Evolutionary conservation across 2,329 filamentous ascomycete genomes (phyloP).

Genomic region (Curvularia hawaiiensis): DNA sequence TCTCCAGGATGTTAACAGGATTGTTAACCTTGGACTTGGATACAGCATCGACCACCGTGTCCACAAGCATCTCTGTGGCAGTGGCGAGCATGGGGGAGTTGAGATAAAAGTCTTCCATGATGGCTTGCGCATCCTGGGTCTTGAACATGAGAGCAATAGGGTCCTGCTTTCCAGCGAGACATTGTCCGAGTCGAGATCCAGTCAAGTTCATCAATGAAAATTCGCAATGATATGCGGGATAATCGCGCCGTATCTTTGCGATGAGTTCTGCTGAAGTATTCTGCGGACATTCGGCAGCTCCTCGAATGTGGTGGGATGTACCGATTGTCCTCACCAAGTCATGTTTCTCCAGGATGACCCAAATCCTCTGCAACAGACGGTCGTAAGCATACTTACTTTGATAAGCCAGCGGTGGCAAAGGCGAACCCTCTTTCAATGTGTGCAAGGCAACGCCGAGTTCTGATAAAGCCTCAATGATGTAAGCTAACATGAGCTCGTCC

Average conservation of each 20-base stretch:
- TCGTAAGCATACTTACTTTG: slow-evolving; percentile 8
- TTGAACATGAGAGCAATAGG: slow-evolving; percentile 20
- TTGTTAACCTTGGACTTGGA: background rate
- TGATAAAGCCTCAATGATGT: slow-evolving; percentile 17
- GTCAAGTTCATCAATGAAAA: slow-evolving; percentile 9
- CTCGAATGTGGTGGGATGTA: background rate
- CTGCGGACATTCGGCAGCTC: background rate
- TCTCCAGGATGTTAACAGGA: background rate
- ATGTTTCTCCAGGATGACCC: slow-evolving; percentile 9
- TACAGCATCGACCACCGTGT: slow-evolving; percentile 1
- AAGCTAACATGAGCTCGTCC: slow-evolving; percentile 17
- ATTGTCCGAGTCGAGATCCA: slow-evolving; percentile 13
- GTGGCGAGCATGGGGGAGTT: slow-evolving; percentile 23
- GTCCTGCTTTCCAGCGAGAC: slow-evolving; percentile 16
- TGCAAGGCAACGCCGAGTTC: slow-evolving; percentile 11
- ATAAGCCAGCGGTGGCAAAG: slow-evolving; percentile 1
- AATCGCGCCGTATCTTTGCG: slow-evolving; percentile 1
- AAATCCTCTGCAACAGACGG: slow-evolving; percentile 7
- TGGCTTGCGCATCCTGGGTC: slow-evolving; percentile 4
- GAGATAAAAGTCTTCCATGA: slow-evolving; percentile 22
- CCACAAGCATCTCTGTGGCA: slow-evolving; percentile 15
- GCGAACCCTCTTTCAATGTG: background rate
- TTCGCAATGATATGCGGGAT: slow-evolving; percentile 13
- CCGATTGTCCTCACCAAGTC: slow-evolving; percentile 7
- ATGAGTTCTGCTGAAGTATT: background rate